Evolutionary conservation across 768 basidiomycete species (phyloP).

Genomic region (Podaxis sp.): DNA sequence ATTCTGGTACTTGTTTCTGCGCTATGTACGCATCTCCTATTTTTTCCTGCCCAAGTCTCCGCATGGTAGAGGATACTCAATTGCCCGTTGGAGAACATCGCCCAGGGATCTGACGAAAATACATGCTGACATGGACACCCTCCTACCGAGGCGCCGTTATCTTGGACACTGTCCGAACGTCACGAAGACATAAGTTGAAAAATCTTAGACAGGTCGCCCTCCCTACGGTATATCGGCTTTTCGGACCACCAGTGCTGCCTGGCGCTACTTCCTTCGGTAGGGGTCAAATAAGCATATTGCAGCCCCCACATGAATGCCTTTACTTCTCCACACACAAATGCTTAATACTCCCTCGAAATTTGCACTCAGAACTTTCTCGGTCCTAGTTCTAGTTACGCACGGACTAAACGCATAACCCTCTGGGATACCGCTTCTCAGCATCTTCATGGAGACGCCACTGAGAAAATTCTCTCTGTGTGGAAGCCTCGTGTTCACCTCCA

Average conservation of each 20-base stretch:
- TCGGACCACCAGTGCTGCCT: background rate
- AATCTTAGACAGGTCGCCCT: background rate
- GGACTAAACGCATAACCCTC: background rate
- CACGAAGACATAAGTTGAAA: no score
- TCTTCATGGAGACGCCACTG: conserved; percentile 3
- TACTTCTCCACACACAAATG: background rate
- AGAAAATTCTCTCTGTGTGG: background rate
- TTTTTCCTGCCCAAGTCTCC: background rate
- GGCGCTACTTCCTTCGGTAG: background rate
- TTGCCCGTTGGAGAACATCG: background rate
- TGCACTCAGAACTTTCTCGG: background rate
- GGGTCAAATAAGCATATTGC: background rate
- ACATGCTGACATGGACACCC: background rate
- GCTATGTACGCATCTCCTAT: background rate
- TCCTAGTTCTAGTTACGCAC: background rate
- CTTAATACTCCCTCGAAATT: background rate
- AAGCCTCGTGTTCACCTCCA: background rate
- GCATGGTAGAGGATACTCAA: background rate
- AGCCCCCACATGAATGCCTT: background rate
- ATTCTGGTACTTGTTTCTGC: background rate
- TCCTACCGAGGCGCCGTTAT: background rate
- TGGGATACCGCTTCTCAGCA: background rate
- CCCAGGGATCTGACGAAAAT: background rate
- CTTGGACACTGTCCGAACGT: no score
- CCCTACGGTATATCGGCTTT: background rate